Evolutionary conservation across 2,329 filamentous ascomycete species (phyloP), one percentile per base, ranked within the genome.

Genomic region (Thelonectria olida): DNA sequence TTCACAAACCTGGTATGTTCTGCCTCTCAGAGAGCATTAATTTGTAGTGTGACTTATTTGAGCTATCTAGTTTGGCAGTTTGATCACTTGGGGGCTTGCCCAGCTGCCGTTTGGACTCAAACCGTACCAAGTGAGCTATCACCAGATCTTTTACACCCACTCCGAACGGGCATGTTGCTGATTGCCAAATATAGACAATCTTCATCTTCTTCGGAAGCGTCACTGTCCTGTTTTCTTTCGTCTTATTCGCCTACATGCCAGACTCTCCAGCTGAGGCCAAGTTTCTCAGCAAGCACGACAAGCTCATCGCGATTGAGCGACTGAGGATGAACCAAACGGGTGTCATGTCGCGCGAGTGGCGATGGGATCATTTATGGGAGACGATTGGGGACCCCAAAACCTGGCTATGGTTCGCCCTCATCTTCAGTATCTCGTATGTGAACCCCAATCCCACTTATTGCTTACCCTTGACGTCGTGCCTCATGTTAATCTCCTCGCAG

Each of bases 201-300:
- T 69, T 66, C 15, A 58, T 72, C 9, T 72, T 72, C 54, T 73
- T 66, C 27, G 71, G 71, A 0, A 20, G 56, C 3, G 51, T 74
- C 70, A 79, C 81, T 1, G 79, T 84, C 23, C 80, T 82, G 34
- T 72, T 84, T 60, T 70, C 68, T 2, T 38, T 54, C 13, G 3
- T 54, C 17, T 19, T 54, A 5, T 23, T 54, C 8, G 15, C 28
- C 5, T 82, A 84, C 52, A 87, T 91, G 80, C 89, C 89, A 0
- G 88, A 91, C 66, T 88, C 86, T 0, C 88, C 88, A 0, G 82
- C 88, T 68, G 81, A 85, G 20, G 82, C 86, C 1, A 85, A 82
- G 19, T 89, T 88, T 49, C 78, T 90, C 2, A 79, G 75, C 0
- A 80, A 83, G 4, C 77, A 84, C 13, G 87, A 90, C 45, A 88